Base-by-base conservation (phyloP, 164 flowering plant genomes). In the Brasenia schreberi region DNA sequence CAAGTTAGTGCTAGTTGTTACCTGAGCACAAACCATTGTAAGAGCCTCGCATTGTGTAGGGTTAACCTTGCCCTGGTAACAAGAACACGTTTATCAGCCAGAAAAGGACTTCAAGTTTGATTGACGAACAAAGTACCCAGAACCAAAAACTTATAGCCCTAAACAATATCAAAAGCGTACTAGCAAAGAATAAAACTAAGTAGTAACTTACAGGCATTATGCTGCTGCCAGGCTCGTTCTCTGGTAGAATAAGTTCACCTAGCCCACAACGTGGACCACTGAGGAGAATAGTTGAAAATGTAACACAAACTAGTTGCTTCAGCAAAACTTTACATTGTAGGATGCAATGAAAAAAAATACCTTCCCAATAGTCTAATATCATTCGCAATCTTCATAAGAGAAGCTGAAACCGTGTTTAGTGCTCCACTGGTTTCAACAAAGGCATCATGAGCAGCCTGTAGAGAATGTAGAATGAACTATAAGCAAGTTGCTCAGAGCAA, bases 211-310 rank as follows among this genome's bases (percentile, higher is more conserved):
- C 99, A 72, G 99, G 99, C 99, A 94, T 94, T 63, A 94, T 94
- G 75, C 97, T 91, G 85, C 99, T 94, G 66, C 99, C 99, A 14
- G 97, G 99, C 76, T 94, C 97, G 76, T 94, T 94, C 77, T 94
- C 99, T 69, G 99, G 99, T 73, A 94, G 93, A 76, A 87, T 87
- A 70, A 94, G 96, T 71, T 94, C 99, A 49, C 97, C 99, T 69
- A 94, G 93, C 70, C 99, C 99, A 65, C 97, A 94, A 53, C 99
- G 87, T 61, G 99, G 99, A 77, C 99, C 99, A 77, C 99, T 94
- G 83, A 63, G 70, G 14, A 75, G 56, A 52, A 33, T 0, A 49
- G 3, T 49, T 49, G 16, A 49, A 49, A 49, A 9, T 49, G 2
- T 49, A 5, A 14, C 4, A 49, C 12, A 43, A 67, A 74, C 16